Evolutionary conservation across 2,329 filamentous ascomycete genomes (phyloP).

Genomic region (Claviceps humidiphila): DNA sequence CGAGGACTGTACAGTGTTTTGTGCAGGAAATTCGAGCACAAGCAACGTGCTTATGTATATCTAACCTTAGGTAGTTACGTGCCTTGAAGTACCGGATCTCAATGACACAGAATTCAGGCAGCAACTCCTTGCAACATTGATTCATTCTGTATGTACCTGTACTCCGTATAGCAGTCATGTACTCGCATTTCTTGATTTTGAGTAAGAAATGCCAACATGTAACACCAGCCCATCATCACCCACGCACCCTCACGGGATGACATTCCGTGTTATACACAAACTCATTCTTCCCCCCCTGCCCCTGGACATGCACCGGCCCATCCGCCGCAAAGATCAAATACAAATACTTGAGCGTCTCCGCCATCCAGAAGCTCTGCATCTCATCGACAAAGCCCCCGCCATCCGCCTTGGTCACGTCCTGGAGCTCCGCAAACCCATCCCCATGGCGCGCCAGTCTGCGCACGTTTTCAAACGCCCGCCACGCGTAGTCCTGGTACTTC

Average conservation of each 20-base stretch:
- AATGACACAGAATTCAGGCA: too few relatives aligned
- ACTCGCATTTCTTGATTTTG: not conserved
- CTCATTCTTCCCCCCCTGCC: slow-evolving; percentile 31
- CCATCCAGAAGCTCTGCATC: slow-evolving; percentile 81
- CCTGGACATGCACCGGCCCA: slow-evolving; percentile 38
- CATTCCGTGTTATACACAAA: slow-evolving; percentile 40
- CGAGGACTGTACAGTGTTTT: too few relatives aligned
- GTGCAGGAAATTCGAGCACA: too few relatives aligned
- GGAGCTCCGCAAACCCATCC: slow-evolving; percentile 53
- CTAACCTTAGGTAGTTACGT: too few relatives aligned
- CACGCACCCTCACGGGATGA: slow-evolving; percentile 24
- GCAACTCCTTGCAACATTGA: too few relatives aligned
- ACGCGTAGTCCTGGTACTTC: slow-evolving; percentile 74
- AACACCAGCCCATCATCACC: not conserved
- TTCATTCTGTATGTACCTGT: too few relatives aligned
- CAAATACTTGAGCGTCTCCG: slow-evolving; percentile 75
- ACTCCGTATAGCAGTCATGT: not conserved
- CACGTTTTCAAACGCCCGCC: slow-evolving; percentile 62
- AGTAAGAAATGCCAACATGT: too few relatives aligned
- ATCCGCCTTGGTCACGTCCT: slow-evolving; percentile 47
- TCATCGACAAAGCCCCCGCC: slow-evolving; percentile 54
- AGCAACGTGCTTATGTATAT: too few relatives aligned
- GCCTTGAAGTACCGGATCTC: too few relatives aligned
- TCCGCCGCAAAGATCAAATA: slow-evolving; percentile 59
- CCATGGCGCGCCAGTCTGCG: slow-evolving; percentile 48